Conservation (phyloP, 179 eudicot genomes). For the Actinidia arguta region DNA sequence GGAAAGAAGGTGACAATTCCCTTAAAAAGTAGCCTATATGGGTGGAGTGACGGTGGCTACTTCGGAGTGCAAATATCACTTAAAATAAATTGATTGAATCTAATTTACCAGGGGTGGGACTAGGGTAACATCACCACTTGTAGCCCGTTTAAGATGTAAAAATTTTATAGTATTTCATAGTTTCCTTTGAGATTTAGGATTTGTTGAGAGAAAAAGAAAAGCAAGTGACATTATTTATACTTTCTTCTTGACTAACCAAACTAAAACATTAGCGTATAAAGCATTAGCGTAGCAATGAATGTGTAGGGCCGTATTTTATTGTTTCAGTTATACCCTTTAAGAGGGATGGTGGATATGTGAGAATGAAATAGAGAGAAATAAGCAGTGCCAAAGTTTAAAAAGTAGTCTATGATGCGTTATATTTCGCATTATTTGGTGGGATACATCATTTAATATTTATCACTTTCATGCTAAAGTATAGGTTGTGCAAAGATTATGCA, state of each 20-base stretch:
- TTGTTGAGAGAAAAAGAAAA: neutral
- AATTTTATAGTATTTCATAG: neutral
- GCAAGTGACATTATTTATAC: neutral
- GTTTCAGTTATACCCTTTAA: too few species aligned
- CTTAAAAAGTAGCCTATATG: too few species aligned
- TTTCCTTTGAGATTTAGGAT: neutral
- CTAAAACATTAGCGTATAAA: too few species aligned
- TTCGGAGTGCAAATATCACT: too few species aligned
- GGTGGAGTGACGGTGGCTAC: too few species aligned
- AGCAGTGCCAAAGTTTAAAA: neutral
- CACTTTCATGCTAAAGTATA: too few species aligned
- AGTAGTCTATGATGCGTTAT: neutral
- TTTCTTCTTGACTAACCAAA: neutral
- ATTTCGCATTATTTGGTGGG: neutral
- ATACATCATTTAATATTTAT: neutral
- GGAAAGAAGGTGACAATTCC: too few species aligned
- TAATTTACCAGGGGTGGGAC: neutral
- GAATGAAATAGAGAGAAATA: neutral
- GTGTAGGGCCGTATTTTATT: too few species aligned
- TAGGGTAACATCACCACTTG: conserved; percentile 1
- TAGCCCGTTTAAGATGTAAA: neutral
- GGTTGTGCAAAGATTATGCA: neutral
- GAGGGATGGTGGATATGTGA: neutral
- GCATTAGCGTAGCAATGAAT: too few species aligned
- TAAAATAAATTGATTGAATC: neutral